Evolutionary conservation across 129 eudicot species (phyloP).

Genomic region (Calendula officinalis): DNA sequence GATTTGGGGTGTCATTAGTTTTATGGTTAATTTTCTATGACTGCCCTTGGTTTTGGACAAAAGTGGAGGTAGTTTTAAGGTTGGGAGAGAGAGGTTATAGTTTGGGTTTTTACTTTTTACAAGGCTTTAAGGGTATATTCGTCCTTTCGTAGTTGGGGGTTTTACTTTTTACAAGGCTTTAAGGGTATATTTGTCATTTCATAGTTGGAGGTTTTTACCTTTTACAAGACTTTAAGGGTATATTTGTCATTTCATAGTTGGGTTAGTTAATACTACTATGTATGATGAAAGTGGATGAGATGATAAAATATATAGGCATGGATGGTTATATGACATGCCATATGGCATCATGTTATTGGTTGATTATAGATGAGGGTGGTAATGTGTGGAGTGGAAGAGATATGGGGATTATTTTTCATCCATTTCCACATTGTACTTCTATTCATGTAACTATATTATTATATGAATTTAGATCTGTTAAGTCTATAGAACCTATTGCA

Average conservation of each 20-base stretch:
- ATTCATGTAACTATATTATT: background rate
- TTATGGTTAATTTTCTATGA: constrained; percentile 41
- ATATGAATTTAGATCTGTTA: no score
- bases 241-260: constrained; percentile 11
- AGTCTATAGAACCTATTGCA: no score
- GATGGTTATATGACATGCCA: constrained; percentile 51
- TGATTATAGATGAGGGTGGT: constrained; percentile 49
- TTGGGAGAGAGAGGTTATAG: constrained; percentile 18
- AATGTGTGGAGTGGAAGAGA: constrained; percentile 40
- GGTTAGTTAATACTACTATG: constrained; percentile 7
- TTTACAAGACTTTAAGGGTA: background rate
- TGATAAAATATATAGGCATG: constrained; percentile 38
- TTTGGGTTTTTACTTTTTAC: constrained; percentile 3
- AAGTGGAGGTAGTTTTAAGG: constrained; percentile 43
- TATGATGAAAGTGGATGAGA: constrained; percentile 45
- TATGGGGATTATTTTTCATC: background rate
- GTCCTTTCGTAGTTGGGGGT: constrained; percentile 21
- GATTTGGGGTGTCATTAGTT: constrained; percentile 34
- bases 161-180: background rate
- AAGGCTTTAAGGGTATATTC: background rate
- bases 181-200: constrained; percentile 20
- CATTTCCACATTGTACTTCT: background rate
- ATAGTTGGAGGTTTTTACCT: constrained; percentile 1
- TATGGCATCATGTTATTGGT: constrained; percentile 51
- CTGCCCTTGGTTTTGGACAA: constrained; percentile 56